Evolutionary conservation across 768 basidiomycete genomes (phyloP).

Genomic region (Leucosporidium creatinivorum): DNA sequence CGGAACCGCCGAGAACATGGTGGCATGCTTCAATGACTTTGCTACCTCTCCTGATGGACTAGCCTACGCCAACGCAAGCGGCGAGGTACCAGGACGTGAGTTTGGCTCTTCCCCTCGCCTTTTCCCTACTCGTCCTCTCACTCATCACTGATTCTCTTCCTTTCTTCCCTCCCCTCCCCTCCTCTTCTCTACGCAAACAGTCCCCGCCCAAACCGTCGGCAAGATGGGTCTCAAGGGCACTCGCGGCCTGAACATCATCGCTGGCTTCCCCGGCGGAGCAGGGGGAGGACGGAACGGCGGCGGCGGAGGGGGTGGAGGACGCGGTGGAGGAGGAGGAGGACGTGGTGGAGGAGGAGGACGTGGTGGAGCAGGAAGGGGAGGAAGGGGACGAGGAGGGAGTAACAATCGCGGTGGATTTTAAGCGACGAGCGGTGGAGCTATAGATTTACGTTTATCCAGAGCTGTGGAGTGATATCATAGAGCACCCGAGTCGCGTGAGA

Average conservation of each 20-base stretch:
- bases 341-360: conserved; percentile 4
- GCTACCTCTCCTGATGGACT: not conserved
- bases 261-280: conserved; percentile 23
- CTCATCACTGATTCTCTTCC: not conserved
- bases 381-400: not conserved
- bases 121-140: conserved; percentile 17
- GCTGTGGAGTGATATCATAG: too few relatives aligned
- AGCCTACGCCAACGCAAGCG: not conserved
- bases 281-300: conserved; percentile 20
- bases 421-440: too few relatives aligned
- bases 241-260: conserved; percentile 37
- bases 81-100: conserved; percentile 36
- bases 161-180: not conserved
- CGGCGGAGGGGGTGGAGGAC: conserved; percentile 21
- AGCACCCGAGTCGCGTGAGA: too few relatives aligned
- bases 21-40: conserved; percentile 33
- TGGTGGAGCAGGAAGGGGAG: conserved; percentile 1
- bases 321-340: conserved; percentile 17
- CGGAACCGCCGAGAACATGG: conserved; percentile 14
- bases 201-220: conserved; percentile 44
- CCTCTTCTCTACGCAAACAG: conserved; percentile 15
- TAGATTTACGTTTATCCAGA: too few relatives aligned
- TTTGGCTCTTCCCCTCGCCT: conserved; percentile 38
- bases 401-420: too few relatives aligned
- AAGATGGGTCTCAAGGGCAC: conserved; percentile 50